Evolutionary conservation across 768 basidiomycete genomes (phyloP).

Genomic region (Scleroderma citrinum): DNA sequence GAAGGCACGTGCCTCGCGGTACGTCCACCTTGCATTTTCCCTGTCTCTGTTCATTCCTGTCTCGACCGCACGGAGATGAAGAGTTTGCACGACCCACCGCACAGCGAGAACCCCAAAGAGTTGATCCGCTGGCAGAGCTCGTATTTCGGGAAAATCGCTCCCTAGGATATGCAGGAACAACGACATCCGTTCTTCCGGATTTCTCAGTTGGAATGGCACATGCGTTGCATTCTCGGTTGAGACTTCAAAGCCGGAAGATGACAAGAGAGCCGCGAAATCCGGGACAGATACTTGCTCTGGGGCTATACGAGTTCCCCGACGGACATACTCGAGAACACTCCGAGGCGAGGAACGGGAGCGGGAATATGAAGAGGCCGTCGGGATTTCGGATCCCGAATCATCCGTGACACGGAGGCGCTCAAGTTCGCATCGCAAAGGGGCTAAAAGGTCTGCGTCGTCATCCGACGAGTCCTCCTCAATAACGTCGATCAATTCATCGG

Average conservation of each 20-base stretch:
- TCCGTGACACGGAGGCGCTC: constrained; percentile 48
- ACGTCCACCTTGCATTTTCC: constrained; percentile 66
- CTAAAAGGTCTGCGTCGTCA: constrained; percentile 47
- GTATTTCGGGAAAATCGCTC: constrained; percentile 47
- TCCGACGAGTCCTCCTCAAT: constrained; percentile 55
- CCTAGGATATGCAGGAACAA: constrained; percentile 51
- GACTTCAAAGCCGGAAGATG: constrained; percentile 27
- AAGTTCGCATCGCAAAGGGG: constrained; percentile 64
- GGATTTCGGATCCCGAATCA: constrained; percentile 21
- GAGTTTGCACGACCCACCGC: constrained; percentile 53
- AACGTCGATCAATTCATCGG: constrained; percentile 64
- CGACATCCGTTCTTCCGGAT: constrained; percentile 45
- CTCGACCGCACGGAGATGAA: constrained; percentile 49
- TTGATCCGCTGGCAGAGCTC: constrained; percentile 39
- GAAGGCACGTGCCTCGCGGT: constrained; percentile 53
- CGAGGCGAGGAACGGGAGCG: constrained; percentile 21
- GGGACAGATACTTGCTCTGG: constrained; percentile 51
- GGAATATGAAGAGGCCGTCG: constrained; percentile 31
- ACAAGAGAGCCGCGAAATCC: constrained; percentile 43
- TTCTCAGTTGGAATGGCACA: constrained; percentile 43
- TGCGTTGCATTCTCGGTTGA: constrained; percentile 17
- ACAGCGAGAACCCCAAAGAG: constrained; percentile 50
- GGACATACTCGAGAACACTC: constrained; percentile 50
- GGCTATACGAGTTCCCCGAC: constrained; percentile 62
- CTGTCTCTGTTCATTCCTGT: constrained; percentile 46